A percentile compares a stretch with the other conserved stretches of the same genome.
Evolutionary conservation across 176 grass and related monocot species (phyloP).

Genomic region (Tuctoria greenei): DNA sequence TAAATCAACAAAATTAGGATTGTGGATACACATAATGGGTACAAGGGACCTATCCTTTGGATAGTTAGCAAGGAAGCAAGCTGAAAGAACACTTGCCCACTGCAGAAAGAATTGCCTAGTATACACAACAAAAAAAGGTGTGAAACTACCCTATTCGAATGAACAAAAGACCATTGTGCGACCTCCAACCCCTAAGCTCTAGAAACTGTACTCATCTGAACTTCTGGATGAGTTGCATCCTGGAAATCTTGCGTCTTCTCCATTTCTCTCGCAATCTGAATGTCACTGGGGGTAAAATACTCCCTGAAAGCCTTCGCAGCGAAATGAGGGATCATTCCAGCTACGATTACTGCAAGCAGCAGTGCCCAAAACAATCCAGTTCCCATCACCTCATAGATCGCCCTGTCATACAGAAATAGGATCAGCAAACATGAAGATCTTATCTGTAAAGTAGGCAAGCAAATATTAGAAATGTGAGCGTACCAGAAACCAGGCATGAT

Average conservation of each 20-base stretch:
- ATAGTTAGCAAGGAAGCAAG: slow-evolving; percentile 55
- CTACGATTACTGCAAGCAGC: slow-evolving; percentile 63
- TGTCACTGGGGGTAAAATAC: slow-evolving; percentile 69
- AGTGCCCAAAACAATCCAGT: slow-evolving; percentile 79
- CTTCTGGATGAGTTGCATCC: slow-evolving; percentile 40
- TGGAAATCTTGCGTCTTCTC: slow-evolving; percentile 63
- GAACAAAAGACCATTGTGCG: slow-evolving; percentile 51
- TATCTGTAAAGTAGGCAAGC: neutral
- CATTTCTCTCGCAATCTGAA: slow-evolving; percentile 87
- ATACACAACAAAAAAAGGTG: slow-evolving; percentile 49
- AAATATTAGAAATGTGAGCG: slow-evolving; percentile 9
- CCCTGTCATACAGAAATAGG: slow-evolving; percentile 56
- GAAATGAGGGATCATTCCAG: slow-evolving; percentile 86
- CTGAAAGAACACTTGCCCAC: slow-evolving; percentile 48
- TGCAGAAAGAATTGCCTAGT: slow-evolving; percentile 88
- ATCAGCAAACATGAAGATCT: slow-evolving; percentile 36
- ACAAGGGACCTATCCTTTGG: slow-evolving; percentile 72
- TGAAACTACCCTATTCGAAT: slow-evolving; percentile 40
- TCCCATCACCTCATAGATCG: slow-evolving; percentile 74
- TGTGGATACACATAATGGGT: slow-evolving; percentile 60
- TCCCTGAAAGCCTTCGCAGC: slow-evolving; percentile 63
- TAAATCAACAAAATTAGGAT: slow-evolving; percentile 59
- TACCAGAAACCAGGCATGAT: slow-evolving; percentile 87
- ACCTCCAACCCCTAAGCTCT: slow-evolving; percentile 43
- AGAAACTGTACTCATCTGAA: slow-evolving; percentile 72